phyloP scores from a whole-genome alignment of 345 rosid genomes.

The Linum trigynum region DNA sequence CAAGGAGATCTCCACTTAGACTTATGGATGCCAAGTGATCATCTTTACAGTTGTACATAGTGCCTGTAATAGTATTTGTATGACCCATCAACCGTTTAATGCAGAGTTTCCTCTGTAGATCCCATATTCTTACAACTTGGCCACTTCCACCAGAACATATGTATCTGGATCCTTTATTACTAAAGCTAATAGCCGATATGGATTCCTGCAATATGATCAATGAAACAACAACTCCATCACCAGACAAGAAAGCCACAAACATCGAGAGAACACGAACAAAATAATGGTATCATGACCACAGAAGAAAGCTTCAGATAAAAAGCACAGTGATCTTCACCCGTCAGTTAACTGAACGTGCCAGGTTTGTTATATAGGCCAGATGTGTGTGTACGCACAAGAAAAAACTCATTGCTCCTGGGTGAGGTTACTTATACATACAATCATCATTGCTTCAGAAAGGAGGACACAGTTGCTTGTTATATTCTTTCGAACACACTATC shows the following conservation, averaged over 20 bases:
- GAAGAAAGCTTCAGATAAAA: too few relatives aligned
- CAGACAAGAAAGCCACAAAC: slow-evolving; percentile 1
- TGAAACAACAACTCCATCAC: neutral
- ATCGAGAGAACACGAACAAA: too few relatives aligned
- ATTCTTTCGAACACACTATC: too few relatives aligned
- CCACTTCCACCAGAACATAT: slow-evolving; percentile 93
- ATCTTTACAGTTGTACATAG: slow-evolving; percentile 92
- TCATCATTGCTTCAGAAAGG: too few relatives aligned
- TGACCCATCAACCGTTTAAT: slow-evolving; percentile 95
- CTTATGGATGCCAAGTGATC: slow-evolving; percentile 96
- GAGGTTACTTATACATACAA: too few relatives aligned
- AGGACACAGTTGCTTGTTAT: too few relatives aligned
- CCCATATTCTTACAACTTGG: slow-evolving; percentile 92
- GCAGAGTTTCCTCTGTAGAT: slow-evolving; percentile 84
- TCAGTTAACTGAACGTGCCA: too few relatives aligned
- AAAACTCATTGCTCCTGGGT: too few relatives aligned
- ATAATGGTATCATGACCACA: too few relatives aligned
- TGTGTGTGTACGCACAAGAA: too few relatives aligned
- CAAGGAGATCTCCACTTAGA: slow-evolving; percentile 75
- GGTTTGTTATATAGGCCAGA: too few relatives aligned
- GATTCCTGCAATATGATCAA: slow-evolving; percentile 53
- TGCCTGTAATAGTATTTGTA: slow-evolving; percentile 69
- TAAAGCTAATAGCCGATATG: slow-evolving; percentile 68
- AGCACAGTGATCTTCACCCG: too few relatives aligned
- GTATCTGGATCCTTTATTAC: slow-evolving; percentile 83